Base-by-base conservation (phyloP, 1,284 basidiomycete genomes). In the Ganoderma meredithae region DNA sequence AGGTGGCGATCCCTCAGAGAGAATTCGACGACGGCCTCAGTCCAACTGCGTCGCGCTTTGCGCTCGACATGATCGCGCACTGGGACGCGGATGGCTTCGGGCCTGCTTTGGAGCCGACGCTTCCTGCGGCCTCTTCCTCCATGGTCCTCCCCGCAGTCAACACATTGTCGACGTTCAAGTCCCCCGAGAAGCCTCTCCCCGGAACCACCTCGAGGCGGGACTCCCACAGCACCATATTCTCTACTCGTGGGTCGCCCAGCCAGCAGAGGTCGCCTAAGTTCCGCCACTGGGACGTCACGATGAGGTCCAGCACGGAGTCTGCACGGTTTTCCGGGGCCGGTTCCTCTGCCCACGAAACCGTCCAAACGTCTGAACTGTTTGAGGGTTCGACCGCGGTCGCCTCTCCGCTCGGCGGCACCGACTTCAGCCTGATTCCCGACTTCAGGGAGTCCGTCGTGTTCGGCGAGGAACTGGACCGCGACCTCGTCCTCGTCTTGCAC, bases 401-500 rank as follows among this genome's bases (percentile, higher is more conserved):
- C 3, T 43, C 33, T 10, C 62, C 64, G 6, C 59, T 64, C n/a
- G 44, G 44, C n/a, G 19, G 44, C 44, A 40, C 65, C 8, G 60
- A 62, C 15, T 40, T 47, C 49, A 59, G 41, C 53, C 60, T 67
- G 9, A 66, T 69, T 2, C 71, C 69, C 1, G 12, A 25, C 22
- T 22, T 22, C 9, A 65, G 64, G 49, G 68, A 66, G 1, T 47
- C 67, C 27, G 40, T 67, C 55, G 67, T 64, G 41, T 65, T 66
- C 33, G 64, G 56, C 49, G 53, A 59, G 19, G 68, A 66, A 47
- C 69, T 70, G 0, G 74, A 74, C 40, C 71, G 68, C 17, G 71
- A 69, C 69, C 71, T 73, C 60, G 74, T 74, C 1, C 71, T 74
- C 52, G 64, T 74, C 59, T 66, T 74, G 56, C 70, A 69, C 63